phyloP scores from a whole-genome alignment of 352 stramenopile genomes.

The Aphanomyces stellatus region DNA sequence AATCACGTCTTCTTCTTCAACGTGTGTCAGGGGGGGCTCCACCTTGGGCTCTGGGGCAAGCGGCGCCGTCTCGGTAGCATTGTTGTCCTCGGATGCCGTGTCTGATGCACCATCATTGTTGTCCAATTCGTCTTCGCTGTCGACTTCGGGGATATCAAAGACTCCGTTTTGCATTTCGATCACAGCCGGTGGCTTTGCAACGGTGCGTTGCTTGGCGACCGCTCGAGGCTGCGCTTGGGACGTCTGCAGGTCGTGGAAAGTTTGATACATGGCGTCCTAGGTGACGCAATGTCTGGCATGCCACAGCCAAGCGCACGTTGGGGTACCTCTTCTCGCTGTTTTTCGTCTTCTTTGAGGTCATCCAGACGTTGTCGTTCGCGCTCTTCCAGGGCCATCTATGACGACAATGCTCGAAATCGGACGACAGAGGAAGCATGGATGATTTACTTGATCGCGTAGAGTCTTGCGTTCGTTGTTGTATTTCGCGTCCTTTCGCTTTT shows the following conservation, averaged over 20 bases:
- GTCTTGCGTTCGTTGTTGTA: constrained; percentile 64
- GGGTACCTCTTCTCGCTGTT: constrained; percentile 58
- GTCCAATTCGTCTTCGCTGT: constrained; percentile 4
- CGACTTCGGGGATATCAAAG: constrained; percentile 1
- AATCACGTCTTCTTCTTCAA: constrained; percentile 9
- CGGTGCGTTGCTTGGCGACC: constrained; percentile 27
- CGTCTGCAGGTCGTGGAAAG: constrained; percentile 29
- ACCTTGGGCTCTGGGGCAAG: too few relatives aligned
- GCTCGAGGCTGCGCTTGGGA: constrained; percentile 15
- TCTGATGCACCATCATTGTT: constrained; percentile 43
- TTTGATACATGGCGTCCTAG: constrained; percentile 61
- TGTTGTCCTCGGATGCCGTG: background rate
- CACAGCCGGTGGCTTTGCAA: constrained; percentile 8
- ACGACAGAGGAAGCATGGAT: background rate
- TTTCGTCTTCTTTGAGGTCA: constrained; percentile 70
- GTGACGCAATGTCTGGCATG: background rate
- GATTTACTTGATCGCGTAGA: constrained; percentile 41
- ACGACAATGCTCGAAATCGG: too few relatives aligned
- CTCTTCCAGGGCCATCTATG: constrained; percentile 63
- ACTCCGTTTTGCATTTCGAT: background rate
- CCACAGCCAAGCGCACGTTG: background rate
- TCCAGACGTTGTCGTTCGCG: constrained; percentile 56
- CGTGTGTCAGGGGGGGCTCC: background rate
- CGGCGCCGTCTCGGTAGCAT: constrained; percentile 12
- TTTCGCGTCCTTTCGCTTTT: constrained; percentile 44